These are phyloP conservation scores for Saitozyma podzolica DNA, from an alignment of 768 basidiomycete species.

Conservation along the genomic window DNA sequence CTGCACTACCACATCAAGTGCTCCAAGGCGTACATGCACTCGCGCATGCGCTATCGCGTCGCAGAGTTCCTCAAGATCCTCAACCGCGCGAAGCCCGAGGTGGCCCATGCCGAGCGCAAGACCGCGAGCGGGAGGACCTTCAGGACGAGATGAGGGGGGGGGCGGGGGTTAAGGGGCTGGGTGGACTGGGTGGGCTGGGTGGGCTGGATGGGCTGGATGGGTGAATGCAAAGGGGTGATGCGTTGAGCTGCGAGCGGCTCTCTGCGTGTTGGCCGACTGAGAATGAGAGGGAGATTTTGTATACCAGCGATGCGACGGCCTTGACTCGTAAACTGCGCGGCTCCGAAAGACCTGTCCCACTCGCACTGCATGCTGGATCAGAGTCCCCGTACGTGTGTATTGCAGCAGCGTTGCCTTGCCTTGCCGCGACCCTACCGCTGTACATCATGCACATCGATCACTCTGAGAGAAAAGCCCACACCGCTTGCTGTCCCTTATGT, in stretches of 20 bases:
- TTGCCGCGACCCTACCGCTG: no score
- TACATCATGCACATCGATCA: no score
- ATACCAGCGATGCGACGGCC: no score
- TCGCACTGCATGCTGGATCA: no score
- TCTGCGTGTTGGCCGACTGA: no score
- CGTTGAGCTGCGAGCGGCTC: not conserved
- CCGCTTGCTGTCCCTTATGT: no score
- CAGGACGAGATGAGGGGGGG: constrained; percentile 24
- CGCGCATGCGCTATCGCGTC: constrained; percentile 88
- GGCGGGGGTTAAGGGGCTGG: not conserved
- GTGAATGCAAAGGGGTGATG: constrained; percentile 2
- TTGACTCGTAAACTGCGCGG: no score
- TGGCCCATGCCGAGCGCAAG: constrained; percentile 72
- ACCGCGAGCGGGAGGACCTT: constrained; percentile 64
- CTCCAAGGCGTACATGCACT: constrained; percentile 99
- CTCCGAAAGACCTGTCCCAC: no score
- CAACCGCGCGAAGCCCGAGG: constrained; percentile 93
- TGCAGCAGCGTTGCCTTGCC: no score
- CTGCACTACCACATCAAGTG: constrained; percentile 97
- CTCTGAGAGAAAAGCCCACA: no score
- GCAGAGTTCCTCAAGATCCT: constrained; percentile 81
- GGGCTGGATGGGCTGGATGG: not conserved
- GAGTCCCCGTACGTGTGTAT: no score
- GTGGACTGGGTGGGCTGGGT: not conserved
- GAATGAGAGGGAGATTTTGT: no score